Base-by-base conservation (phyloP, 176 grass and related monocot species). In the Avena eriantha region DNA sequence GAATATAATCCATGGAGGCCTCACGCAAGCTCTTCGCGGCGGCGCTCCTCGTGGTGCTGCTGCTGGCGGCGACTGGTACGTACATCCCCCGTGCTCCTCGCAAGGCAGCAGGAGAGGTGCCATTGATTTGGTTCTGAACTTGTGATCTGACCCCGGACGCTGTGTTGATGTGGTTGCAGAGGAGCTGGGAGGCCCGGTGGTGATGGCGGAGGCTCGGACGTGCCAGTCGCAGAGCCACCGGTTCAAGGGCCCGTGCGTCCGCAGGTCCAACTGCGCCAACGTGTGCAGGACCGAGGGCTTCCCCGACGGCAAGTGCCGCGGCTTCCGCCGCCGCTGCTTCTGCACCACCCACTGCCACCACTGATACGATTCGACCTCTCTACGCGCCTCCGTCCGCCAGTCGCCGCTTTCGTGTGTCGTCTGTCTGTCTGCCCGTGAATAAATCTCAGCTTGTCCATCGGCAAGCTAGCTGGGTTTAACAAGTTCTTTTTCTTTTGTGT, bases 221-320 rank as follows among this genome's bases (percentile, higher is more conserved):
- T 95, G 95, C 87, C 71, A 90, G 78, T 90, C 95, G 34, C 57
- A 90, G 78, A 95, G 95, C 89, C 85, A 93, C 89, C 84, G 65
- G 79, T 95, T 92, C 89, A 84, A 74, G 56, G 95, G 95, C 9
- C 23, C 85, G 3, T 97, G 95, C 91, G 59, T 92, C 26, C 84
- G 82, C 57, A 0, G 18, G 0, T 34, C 6, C 68, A 95, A 95
- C 87, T 95, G 95, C 78, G 93, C 87, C 53, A 93, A 83, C 65
- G 89, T 97, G 43, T 97, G 93, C 87, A 55, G 17, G 64, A 95
- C 89, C 8, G 95, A 97, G 89, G 95, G 95, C 16, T 97, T 97
- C 91, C 24, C 26, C 2, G 87, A 53, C 72, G 93, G 95, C 60
- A 75, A n/a, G 58, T 97, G 93, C 85, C 82, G 87, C 3, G 89